phyloP scores from a whole-genome alignment of 2,329 filamentous ascomycete species.

The Verticillium klebahnii region DNA sequence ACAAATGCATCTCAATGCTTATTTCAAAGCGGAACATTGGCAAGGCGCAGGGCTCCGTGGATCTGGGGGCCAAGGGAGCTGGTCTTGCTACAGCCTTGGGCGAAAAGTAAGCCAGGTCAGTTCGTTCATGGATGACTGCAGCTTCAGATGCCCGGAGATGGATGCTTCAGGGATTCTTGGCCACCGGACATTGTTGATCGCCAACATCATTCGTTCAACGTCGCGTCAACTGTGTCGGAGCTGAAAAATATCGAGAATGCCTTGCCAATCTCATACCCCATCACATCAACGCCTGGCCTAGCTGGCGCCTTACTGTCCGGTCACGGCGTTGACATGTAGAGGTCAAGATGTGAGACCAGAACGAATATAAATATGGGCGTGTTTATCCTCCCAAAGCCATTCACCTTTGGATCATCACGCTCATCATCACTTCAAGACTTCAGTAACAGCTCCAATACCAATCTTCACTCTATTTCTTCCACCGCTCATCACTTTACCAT shows the following conservation, averaged over 20 bases:
- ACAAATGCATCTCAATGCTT: not conserved
- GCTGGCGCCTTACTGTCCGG: no score
- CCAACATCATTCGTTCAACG: not conserved
- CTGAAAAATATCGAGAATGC: not conserved
- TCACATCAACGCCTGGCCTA: no score
- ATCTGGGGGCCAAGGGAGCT: not conserved
- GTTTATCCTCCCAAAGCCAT: not conserved
- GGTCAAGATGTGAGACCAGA: not conserved
- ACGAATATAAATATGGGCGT: not conserved
- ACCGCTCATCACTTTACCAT: not conserved
- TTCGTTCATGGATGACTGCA: not conserved
- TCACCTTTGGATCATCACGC: not conserved
- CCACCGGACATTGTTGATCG: not conserved
- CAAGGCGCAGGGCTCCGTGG: not conserved
- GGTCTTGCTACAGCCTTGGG: not conserved
- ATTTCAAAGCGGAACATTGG: not conserved
- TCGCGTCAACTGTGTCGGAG: not conserved
- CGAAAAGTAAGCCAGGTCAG: not conserved
- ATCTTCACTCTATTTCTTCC: not conserved
- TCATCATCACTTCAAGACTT: conserved; percentile 1
- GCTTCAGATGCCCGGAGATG: not conserved
- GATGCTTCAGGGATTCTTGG: not conserved
- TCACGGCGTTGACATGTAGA: not conserved
- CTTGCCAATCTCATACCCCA: not conserved
- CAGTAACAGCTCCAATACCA: not conserved